Percentiles rank a stretch among this genome's conserved stretches.
These are phyloP conservation scores for Populus hybrid DNA, from an alignment of 441 rosid genomes.

Conservation along the genomic window DNA sequence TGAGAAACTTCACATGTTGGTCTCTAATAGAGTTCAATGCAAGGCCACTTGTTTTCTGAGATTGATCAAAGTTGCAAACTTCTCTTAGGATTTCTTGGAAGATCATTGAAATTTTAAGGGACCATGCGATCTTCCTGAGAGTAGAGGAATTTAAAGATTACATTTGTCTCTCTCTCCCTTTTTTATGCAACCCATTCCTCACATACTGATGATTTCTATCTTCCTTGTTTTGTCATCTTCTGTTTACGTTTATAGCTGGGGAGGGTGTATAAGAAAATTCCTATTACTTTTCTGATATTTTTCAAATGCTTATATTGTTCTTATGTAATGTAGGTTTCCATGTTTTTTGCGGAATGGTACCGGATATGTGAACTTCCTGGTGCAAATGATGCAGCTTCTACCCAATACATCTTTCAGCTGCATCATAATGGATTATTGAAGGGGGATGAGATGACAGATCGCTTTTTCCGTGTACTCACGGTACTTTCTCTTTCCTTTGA, in stretches of 20 bases:
- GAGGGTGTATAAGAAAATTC: background rate
- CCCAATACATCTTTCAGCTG: slow-evolving; percentile 65
- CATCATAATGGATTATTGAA: slow-evolving; percentile 78
- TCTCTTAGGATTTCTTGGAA: background rate
- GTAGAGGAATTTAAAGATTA: background rate
- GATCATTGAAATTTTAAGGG: background rate
- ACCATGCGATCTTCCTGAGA: background rate
- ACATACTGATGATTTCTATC: no score
- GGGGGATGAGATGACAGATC: slow-evolving; percentile 86
- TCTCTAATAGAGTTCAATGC: no score
- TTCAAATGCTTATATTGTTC: slow-evolving; percentile 6
- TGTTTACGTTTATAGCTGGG: background rate
- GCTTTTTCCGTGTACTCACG: slow-evolving; percentile 77
- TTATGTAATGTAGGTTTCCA: slow-evolving; percentile 51
- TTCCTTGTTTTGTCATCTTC: background rate
- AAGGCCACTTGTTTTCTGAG: no score
- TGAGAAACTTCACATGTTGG: no score
- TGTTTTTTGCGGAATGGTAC: slow-evolving; percentile 82
- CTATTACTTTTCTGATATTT: background rate
- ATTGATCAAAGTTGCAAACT: background rate
- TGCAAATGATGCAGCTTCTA: slow-evolving; percentile 65
- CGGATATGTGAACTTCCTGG: slow-evolving; percentile 79
- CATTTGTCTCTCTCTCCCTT: background rate
- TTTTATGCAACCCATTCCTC: no score
- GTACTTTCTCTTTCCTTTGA: slow-evolving; percentile 31